Evolutionary conservation across 192 early-diverging fungal genomes (phyloP), one percentile per base, ranked within the genome.

Genomic region (Thamnidium elegans): DNA sequence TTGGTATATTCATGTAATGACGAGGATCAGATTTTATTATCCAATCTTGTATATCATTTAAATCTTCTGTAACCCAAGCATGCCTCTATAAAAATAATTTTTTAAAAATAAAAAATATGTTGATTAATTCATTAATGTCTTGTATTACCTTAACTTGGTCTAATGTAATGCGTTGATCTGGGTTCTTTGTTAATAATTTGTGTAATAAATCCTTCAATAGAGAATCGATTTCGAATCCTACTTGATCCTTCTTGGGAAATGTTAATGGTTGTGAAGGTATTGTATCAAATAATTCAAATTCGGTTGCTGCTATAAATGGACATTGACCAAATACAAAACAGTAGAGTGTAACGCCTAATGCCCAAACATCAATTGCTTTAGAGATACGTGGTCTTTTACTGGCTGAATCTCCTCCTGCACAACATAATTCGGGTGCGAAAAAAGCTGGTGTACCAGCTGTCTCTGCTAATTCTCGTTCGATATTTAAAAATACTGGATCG

Each of bases 361-460:
- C 97, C 97, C 97, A 99, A 7, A 99, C 87, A 71, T 99, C 97
- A 45, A 99, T 99, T 3, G 92, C 91, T 52, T 89, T 90, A 15
- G 89, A 88, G 14, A 92, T 90, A 14, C 83, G 82, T 70, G 78
- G 83, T 45, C 70, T 79, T 45, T 31, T 50, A 4, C 10, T 32
- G 13, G 21, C 19, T 5, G 58, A 39, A 9, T 46, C 36, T 21
- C 71, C 74, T 13, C 84, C 80, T 7, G 89, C 78, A 67, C 89
- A 91, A 74, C 97, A 99, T 15, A 98, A 80, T 73, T 99, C 97
- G 7, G 97, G 97, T 20, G 97, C 97, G 84, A 99, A 99, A 70
- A 99, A 99, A 5, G 97, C 95, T 1, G 97, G 97, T 31, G 89
- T 92, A 2, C 97, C 97, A 2, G 94, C 96, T 0, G 97, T 99